phyloP scores from a whole-genome alignment of 2,329 filamentous ascomycete genomes.

The Sporothrix brunneoviolacea region DNA sequence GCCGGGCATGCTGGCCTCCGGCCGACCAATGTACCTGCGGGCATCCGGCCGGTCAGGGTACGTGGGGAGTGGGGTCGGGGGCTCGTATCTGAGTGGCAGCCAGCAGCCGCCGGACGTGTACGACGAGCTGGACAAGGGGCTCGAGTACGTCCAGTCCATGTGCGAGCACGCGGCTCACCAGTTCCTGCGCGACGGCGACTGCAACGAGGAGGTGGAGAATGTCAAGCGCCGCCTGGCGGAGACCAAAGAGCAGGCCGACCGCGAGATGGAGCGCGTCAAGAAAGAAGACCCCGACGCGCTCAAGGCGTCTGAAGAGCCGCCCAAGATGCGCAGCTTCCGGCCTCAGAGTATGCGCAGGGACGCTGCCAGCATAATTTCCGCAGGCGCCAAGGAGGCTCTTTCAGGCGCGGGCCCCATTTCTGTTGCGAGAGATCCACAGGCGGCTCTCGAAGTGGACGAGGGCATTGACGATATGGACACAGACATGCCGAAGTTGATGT shows the following conservation, averaged over 20 bases:
- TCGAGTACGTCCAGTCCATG: conserved; percentile 73
- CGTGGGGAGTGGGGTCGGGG: neutral
- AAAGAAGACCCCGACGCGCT: conserved; percentile 45
- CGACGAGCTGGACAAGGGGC: conserved; percentile 67
- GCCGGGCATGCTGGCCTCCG: conserved; percentile 21
- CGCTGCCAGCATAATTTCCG: conserved; percentile 23
- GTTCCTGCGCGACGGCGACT: conserved; percentile 81
- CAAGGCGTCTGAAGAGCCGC: conserved; percentile 31
- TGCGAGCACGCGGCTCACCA: conserved; percentile 86
- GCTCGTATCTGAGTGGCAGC: conserved; percentile 12
- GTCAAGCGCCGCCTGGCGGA: conserved; percentile 60
- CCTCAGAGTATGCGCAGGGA: conserved; percentile 48
- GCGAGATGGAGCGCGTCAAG: conserved; percentile 51
- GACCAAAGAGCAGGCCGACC: conserved; percentile 54
- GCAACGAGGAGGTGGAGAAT: conserved; percentile 65
- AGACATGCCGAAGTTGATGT: conserved; percentile 34
- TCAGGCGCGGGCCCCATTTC: neutral
- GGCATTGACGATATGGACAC: conserved; percentile 32
- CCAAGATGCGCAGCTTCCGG: conserved; percentile 42
- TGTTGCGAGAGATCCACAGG: neutral
- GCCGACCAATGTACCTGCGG: conserved; percentile 23
- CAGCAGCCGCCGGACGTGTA: conserved; percentile 45
- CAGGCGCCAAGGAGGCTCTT: conserved; percentile 17
- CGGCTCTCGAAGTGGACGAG: conserved; percentile 34
- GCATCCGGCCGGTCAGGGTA: conserved; percentile 15